Evolutionary conservation across 2,329 filamentous ascomycete genomes (phyloP), one percentile per base, ranked within the genome.

Genomic region (Acrodontium crateriforme): DNA sequence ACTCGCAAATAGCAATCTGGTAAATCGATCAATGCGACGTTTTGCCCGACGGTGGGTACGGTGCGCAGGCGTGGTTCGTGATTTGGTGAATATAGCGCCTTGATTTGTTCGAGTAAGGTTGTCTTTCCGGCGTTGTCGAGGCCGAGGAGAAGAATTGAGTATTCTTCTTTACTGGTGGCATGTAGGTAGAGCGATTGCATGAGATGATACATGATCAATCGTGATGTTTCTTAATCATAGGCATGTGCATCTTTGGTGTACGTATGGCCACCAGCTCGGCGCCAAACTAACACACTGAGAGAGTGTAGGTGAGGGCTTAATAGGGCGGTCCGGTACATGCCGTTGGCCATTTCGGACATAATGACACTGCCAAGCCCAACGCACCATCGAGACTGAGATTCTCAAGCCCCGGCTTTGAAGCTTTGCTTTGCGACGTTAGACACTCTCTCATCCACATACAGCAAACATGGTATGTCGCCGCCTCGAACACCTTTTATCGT

Each of bases 71-170:
- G 62, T 63, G 72, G 59, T 67, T 85, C 48, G 62, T 80, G 54
- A 38, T 42, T 57, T 24, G 73, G 66, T 38, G 74, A 67, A 66
- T 83, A 93, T 50, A 91, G 69, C 30, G 83, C 72, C 60, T 93
- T 94, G 56, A 95, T 83, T 56, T 94, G 85, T 53, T 91, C 83
- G 58, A 94, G 84, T 52, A 95, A 85, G 15, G 89, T 95, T 21
- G 89, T 95, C 66, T 95, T 95, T 56, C 89, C 89, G 36, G 89
- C 89, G 54, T 95, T 95, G 65, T 95, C 89, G 50, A 95, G 80
- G 38, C 89, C 89, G 46, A 95, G 80, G 42, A 95, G 78, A 50
- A 95, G 82, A 49, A 94, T 82, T 13, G 87, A 94, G 66, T 94
- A 95, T 63, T 95, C 87, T 89, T 95, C 85, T 71, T 94, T 95